These are phyloP conservation scores for Hanseniaspora vineae DNA, from an alignment of 805 yeast species.

Conservation along the genomic window DNA sequence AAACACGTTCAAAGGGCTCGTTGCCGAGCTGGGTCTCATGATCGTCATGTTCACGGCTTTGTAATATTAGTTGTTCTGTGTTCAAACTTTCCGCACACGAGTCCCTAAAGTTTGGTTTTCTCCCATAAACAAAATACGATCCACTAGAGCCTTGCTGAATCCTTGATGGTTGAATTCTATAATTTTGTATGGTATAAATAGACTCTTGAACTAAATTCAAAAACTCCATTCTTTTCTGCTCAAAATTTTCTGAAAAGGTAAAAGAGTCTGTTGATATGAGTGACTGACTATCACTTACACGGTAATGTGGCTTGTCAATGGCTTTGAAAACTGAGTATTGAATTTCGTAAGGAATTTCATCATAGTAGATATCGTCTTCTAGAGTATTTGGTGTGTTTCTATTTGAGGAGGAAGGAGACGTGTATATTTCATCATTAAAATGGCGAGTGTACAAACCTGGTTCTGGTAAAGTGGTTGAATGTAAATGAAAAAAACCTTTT, in stretches of 20 bases:
- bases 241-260: neutral
- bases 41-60: constrained; percentile 44
- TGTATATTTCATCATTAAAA: neutral
- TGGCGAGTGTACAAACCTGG: constrained; percentile 1
- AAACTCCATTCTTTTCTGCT: constrained; percentile 12
- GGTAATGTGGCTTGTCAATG: constrained; percentile 13
- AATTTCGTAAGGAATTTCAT: constrained; percentile 27
- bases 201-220: constrained; percentile 28
- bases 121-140: constrained; percentile 42
- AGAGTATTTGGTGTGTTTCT: neutral
- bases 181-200: constrained; percentile 31
- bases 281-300: constrained; percentile 6
- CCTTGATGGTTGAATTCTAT: constrained; percentile 34
- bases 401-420: too few relatives aligned
- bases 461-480: neutral
- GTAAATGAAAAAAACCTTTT: neutral
- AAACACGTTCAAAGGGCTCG: too few relatives aligned
- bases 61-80: constrained; percentile 62
- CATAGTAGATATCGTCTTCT: neutral
- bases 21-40: constrained; percentile 5
- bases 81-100: constrained; percentile 13
- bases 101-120: constrained; percentile 8
- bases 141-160: constrained; percentile 61
- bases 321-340: constrained; percentile 43
- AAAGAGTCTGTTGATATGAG: neutral